Evolutionary conservation across 164 flowering plant genomes (phyloP).

Genomic region (Houttuynia cordata): DNA sequence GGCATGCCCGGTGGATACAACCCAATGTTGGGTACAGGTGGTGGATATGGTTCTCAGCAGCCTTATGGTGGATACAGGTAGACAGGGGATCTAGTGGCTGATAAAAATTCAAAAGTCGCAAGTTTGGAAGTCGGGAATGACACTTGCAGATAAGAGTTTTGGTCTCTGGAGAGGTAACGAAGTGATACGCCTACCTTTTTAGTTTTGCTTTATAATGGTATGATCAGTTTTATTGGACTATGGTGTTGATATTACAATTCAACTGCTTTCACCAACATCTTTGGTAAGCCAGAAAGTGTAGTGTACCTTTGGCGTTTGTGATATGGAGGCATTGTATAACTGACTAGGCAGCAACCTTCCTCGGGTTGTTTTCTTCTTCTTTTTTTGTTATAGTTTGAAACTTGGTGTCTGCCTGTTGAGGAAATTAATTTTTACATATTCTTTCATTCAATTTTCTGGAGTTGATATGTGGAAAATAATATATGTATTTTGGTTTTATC

Average conservation of each 20-base stretch:
- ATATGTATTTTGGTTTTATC: not conserved
- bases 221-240: no score
- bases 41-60: constrained; percentile 57
- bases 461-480: not conserved
- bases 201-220: not conserved
- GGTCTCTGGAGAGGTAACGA: not conserved
- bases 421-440: not conserved
- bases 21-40: constrained; percentile 66
- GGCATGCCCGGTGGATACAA: constrained; percentile 40
- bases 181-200: not conserved
- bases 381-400: not conserved
- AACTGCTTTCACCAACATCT: not conserved
- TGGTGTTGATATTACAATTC: no score
- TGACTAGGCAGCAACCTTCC: not conserved
- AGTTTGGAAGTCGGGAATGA: no score
- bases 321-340: not conserved
- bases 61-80: constrained; percentile 74
- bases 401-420: not conserved
- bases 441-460: not conserved
- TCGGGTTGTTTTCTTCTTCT: not conserved
- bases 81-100: no score
- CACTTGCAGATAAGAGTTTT: constrained; percentile 1
- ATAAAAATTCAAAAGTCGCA: no score
- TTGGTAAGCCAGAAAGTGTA: not conserved
- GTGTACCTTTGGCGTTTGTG: not conserved